Base-by-base conservation (phyloP, 2,329 filamentous ascomycete genomes). In the Ophiocordyceps unilateralis region DNA sequence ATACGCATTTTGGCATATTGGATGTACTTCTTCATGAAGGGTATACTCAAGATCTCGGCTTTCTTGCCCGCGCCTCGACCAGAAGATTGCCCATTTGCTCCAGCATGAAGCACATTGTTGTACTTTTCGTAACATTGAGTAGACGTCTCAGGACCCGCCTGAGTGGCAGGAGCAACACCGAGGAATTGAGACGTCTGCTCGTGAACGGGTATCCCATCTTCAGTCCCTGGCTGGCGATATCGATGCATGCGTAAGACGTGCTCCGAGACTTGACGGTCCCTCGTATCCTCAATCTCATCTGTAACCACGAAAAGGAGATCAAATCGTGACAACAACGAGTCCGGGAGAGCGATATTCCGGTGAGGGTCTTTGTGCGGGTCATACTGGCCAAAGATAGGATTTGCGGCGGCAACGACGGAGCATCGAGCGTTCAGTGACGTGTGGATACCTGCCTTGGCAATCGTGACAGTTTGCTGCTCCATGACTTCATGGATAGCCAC, bases 401-500 rank as follows among this genome's bases (percentile, higher is more conserved):
- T 98, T 24, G 91, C 91, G 6, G 91, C 91, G 1, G 91, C 91
- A 15, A 98, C 79, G 54, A 98, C 96, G 39, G 83, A 91, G 1
- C 91, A 95, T 44, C 91, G 78, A 2, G 91, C 91, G 57, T 98
- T 98, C 39, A 98, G 74, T 0, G 91, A 98, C 4, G 91, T 93
- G 60, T 98, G 91, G 45, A 98, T 98, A 55, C 91, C 91, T 5
- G 91, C 91, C 65, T 98, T 98, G 46, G 91, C 89, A 55, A 98
- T 98, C 9, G 87, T 95, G 50, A 98, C 98, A 5, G 91, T 98
- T 64, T 98, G 91, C 68, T 98, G 91, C 74, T 98, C 91, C 91
- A 98, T 98, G 46, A 91, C 91, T 76, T 98, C 91, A 73, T 98
- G 91, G 55, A 98, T 98, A 50, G 91, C 91, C 44, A 98, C 91